Evolutionary conservation across 306 rosid species (phyloP).

Genomic region (Fragaria ananassa): DNA sequence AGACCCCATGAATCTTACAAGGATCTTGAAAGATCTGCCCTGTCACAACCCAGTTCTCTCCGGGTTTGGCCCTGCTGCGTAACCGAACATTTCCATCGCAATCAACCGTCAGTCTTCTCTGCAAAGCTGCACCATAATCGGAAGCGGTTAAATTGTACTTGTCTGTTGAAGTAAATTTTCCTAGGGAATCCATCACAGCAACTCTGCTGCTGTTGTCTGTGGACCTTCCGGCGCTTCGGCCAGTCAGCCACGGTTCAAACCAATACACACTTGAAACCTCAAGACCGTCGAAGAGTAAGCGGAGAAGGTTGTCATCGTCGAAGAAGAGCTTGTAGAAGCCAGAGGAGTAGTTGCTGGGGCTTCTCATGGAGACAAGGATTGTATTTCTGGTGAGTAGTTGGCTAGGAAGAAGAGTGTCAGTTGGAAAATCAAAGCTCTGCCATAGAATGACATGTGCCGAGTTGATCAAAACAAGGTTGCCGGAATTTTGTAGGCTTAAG

Average conservation of each 20-base stretch:
- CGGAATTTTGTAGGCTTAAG: conserved; percentile 30
- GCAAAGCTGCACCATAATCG: conserved; percentile 32
- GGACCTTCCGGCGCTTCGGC: conserved; percentile 25
- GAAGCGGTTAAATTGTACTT: conserved; percentile 23
- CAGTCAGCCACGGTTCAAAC: conserved; percentile 38
- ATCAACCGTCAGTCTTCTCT: conserved; percentile 39
- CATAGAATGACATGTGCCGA: conserved; percentile 24
- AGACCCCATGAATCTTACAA: conserved; percentile 49
- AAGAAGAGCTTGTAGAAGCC: conserved; percentile 48
- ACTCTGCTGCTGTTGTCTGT: conserved; percentile 37
- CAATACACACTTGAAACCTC: conserved; percentile 40
- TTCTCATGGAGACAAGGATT: conserved; percentile 43
- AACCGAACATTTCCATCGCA: conserved; percentile 43
- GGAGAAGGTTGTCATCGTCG: conserved; percentile 44
- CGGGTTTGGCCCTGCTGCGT: conserved; percentile 26
- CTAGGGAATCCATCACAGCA: conserved; percentile 35
- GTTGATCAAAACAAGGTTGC: conserved; percentile 39
- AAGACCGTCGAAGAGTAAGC: conserved; percentile 50
- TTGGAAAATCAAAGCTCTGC: conserved; percentile 58
- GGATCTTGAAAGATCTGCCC: conserved; percentile 40
- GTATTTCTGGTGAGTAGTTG: conserved; percentile 39
- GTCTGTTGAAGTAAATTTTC: conserved; percentile 47
- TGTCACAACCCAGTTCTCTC: conserved; percentile 30
- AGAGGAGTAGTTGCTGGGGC: conserved; percentile 39
- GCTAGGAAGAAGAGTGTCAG: conserved; percentile 48